Conservation (phyloP, 2,329 filamentous ascomycete genomes). For the Beauveria sp. region DNA sequence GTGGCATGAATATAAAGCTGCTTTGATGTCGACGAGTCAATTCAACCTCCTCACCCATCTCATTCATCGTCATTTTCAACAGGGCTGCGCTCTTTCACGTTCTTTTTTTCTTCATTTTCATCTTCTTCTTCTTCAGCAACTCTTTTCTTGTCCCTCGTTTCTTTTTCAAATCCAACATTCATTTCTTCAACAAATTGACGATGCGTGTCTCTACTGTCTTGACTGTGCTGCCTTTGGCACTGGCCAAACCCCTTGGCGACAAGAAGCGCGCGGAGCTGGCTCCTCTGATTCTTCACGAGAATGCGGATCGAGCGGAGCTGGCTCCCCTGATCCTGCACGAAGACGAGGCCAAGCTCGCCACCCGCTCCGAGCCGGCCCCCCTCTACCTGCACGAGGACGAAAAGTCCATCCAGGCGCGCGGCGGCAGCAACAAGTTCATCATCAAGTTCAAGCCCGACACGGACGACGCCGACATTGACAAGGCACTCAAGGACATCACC, state of each 20-base stretch:
- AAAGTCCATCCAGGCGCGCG: not conserved
- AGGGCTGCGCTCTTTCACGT: too few species aligned
- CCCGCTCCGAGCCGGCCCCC: not conserved
- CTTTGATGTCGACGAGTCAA: not conserved
- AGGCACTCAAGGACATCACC: not conserved
- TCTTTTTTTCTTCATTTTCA: not conserved
- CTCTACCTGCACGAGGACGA: not conserved
- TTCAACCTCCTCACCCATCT: not conserved
- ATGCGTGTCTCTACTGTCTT: slow-evolving; percentile 2
- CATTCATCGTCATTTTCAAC: not conserved
- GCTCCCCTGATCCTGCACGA: slow-evolving; percentile 1
- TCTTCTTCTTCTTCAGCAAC: not conserved
- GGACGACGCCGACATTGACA: not conserved
- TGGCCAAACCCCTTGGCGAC: not conserved
- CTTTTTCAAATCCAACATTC: too few species aligned
- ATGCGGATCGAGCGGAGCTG: not conserved
- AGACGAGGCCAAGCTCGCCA: not conserved
- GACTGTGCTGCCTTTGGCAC: slow-evolving; percentile 1
- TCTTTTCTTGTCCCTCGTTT: not conserved
- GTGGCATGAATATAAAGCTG: not conserved
- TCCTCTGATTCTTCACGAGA: not conserved
- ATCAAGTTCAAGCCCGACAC: slow-evolving; percentile 11
- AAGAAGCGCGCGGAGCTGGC: not conserved
- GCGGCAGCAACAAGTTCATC: slow-evolving; percentile 6
- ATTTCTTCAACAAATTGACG: not conserved